Percentiles rank a stretch among this genome's conserved stretches.
These are phyloP conservation scores for Zalaria sp. DNA, from an alignment of 2,329 filamentous ascomycete genomes.

Conservation along the genomic window DNA sequence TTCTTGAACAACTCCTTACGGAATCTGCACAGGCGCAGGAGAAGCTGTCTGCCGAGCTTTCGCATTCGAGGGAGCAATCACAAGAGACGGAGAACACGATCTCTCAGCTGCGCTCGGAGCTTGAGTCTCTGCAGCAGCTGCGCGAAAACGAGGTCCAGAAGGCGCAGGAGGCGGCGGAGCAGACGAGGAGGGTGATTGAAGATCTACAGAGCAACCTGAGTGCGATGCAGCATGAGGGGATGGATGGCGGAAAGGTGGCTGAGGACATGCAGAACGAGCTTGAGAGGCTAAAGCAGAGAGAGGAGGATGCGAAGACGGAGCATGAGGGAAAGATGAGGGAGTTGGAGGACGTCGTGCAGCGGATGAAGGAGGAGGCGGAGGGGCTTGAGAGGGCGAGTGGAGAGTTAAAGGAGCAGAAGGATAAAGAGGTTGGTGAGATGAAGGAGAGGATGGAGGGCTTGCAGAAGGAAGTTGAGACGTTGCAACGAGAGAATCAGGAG, in stretches of 20 bases:
- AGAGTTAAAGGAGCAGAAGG: slow-evolving; percentile 1
- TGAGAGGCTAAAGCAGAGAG: slow-evolving; percentile 4
- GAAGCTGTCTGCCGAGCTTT: neutral
- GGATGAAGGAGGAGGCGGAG: slow-evolving; percentile 1
- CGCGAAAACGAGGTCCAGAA: neutral
- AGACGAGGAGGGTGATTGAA: slow-evolving; percentile 4
- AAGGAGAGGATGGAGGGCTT: slow-evolving; percentile 1
- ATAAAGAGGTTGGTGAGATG: slow-evolving; percentile 1
- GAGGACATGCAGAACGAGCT: slow-evolving; percentile 9
- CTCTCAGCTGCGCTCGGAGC: slow-evolving; percentile 4
- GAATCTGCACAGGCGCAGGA: neutral
- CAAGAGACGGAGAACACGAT: slow-evolving; percentile 1
- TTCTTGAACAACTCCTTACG: neutral
- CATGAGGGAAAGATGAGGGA: slow-evolving; percentile 2
- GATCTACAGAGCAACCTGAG: slow-evolving; percentile 9
- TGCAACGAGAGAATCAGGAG: neutral
- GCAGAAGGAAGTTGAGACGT: neutral
- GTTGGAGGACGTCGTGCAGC: slow-evolving; percentile 2
- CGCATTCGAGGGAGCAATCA: neutral
- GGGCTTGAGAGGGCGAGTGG: slow-evolving; percentile 4
- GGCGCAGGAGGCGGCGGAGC: neutral
- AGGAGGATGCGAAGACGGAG: neutral
- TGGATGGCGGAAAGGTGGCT: slow-evolving; percentile 8
- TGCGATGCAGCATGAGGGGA: slow-evolving; percentile 11
- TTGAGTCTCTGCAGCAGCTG: slow-evolving; percentile 3